These are phyloP conservation scores for Paxillus involutus DNA, from an alignment of 768 basidiomycete genomes.

Conservation along the genomic window DNA sequence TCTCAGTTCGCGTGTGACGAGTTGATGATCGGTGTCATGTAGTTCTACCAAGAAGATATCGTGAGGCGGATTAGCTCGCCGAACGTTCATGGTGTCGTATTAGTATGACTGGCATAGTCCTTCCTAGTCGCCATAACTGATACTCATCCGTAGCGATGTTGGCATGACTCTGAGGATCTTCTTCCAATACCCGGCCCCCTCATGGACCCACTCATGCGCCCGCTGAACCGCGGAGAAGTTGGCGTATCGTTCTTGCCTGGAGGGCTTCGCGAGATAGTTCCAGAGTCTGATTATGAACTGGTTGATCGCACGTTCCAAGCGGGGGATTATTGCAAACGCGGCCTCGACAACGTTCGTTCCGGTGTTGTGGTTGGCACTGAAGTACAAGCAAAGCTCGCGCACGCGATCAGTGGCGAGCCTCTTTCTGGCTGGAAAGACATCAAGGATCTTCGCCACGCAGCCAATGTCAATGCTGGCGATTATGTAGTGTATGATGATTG, in stretches of 20 bases:
- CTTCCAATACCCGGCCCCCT: constrained; percentile 40
- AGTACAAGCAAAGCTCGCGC: constrained; percentile 67
- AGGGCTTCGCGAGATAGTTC: constrained; percentile 64
- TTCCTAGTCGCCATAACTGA: constrained; percentile 8
- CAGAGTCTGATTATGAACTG: constrained; percentile 65
- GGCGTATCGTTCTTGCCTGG: constrained; percentile 69
- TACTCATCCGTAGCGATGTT: constrained; percentile 62
- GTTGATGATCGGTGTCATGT: not conserved
- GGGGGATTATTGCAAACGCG: constrained; percentile 83
- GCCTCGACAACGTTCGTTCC: constrained; percentile 68
- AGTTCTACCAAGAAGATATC: constrained; percentile 73
- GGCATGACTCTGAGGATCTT: constrained; percentile 84
- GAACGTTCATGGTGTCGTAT: constrained; percentile 55
- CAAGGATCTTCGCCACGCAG: constrained; percentile 55
- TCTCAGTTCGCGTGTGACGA: not conserved
- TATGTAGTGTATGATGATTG: constrained; percentile 83
- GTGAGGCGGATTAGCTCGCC: constrained; percentile 48
- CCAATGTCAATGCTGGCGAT: constrained; percentile 73
- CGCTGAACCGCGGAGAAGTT: constrained; percentile 76
- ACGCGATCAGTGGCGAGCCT: constrained; percentile 64
- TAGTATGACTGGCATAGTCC: constrained; percentile 43
- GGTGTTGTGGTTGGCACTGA: constrained; percentile 70
- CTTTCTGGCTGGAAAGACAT: constrained; percentile 64
- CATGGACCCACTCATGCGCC: constrained; percentile 73
- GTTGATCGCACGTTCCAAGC: constrained; percentile 75